These are phyloP conservation scores for Epichloe hybrida DNA, from an alignment of 2,329 filamentous ascomycete genomes.

Conservation along the genomic window DNA sequence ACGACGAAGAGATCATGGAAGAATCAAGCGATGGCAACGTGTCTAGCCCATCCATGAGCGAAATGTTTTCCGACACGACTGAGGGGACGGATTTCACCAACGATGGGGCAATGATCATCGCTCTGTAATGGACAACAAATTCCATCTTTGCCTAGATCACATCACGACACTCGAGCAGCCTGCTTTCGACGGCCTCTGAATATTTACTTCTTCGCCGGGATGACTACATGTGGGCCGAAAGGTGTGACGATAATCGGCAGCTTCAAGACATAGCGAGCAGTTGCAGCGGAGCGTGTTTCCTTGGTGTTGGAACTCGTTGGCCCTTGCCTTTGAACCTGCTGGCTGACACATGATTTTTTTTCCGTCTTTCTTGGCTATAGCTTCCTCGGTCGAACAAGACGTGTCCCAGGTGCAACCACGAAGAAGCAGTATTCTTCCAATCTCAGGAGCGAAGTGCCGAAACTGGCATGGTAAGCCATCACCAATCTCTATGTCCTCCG, in stretches of 20 bases:
- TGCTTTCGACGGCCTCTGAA: background rate
- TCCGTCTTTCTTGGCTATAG: constrained; percentile 40
- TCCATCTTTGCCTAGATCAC: background rate
- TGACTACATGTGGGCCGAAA: background rate
- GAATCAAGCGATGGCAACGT: background rate
- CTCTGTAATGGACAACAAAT: background rate
- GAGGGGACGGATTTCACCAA: constrained; percentile 10
- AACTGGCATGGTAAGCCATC: constrained; percentile 79
- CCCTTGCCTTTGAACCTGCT: constrained; percentile 17
- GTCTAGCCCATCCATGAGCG: constrained; percentile 1
- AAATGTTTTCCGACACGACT: constrained; percentile 10
- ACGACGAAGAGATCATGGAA: constrained; percentile 24
- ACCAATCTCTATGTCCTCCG: background rate
- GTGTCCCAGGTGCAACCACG: constrained; percentile 74
- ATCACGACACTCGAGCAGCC: background rate
- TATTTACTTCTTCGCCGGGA: background rate
- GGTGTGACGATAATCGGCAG: background rate
- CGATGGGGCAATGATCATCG: constrained; percentile 10
- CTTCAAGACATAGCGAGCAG: background rate
- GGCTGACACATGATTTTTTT: constrained; percentile 27
- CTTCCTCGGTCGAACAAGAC: constrained; percentile 78
- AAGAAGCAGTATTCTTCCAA: constrained; percentile 96
- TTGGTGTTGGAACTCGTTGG: constrained; percentile 14
- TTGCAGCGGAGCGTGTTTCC: constrained; percentile 9
- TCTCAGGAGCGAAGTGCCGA: constrained; percentile 94